A percentile compares a stretch with the other conserved stretches of the same genome.
Conservation (phyloP, 2,329 filamentous ascomycete species). For the Leptographium radiaticola region DNA sequence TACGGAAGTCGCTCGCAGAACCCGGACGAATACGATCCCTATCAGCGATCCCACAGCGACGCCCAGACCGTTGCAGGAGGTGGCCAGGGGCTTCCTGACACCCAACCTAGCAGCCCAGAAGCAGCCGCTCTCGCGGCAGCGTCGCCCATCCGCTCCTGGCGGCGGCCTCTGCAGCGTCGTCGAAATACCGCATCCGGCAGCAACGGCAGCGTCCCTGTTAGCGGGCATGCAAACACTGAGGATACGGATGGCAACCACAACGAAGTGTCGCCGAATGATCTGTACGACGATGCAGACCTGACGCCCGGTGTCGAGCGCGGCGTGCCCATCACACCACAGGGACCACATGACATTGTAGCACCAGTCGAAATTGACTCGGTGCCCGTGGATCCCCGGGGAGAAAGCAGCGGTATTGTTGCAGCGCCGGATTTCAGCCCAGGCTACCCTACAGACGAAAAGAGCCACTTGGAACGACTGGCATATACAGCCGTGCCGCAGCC, state of each 20-base stretch:
- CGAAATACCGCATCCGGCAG: conserved; percentile 6
- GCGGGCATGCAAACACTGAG: not conserved
- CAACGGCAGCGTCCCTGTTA: conserved; percentile 2
- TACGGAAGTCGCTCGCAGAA: not conserved
- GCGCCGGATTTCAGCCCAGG: not conserved
- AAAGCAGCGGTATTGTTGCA: not conserved
- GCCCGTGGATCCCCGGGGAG: not conserved
- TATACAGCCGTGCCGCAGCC: not conserved
- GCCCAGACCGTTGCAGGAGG: not conserved
- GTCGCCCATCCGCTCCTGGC: conserved; percentile 2
- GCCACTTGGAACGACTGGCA: not conserved
- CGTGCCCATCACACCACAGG: conserved; percentile 30
- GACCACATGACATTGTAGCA: conserved; percentile 33
- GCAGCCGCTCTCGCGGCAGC: not conserved
- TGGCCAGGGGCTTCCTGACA: not conserved
- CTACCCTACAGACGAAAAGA: not conserved
- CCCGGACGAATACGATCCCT: not conserved
- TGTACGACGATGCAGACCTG: not conserved
- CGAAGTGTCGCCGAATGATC: no score
- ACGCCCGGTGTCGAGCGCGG: conserved; percentile 11
- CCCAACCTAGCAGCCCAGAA: not conserved
- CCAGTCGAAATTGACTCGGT: conserved; percentile 41
- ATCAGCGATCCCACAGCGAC: not conserved
- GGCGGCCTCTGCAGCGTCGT: not conserved
- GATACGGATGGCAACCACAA: not conserved